Base-by-base conservation (phyloP, 495 filamentous ascomycete genomes). In the Mytilinidion resinicola region DNA sequence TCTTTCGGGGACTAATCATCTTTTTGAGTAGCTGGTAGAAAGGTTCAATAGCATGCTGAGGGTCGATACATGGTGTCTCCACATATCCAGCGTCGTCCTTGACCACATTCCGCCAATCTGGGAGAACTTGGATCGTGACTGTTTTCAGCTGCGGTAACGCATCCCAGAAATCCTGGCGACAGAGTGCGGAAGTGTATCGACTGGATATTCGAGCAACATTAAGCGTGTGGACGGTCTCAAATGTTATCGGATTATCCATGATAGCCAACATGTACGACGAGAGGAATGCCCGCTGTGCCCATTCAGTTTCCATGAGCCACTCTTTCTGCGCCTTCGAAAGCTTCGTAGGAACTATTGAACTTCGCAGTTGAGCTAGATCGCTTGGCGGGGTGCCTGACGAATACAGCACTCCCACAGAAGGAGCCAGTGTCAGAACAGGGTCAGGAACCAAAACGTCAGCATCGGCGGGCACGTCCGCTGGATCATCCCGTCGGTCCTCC, bases 271-370 rank as follows among this genome's bases (percentile, higher is more conserved):
- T 71, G 60, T 82, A 83, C 2, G 80, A 79, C 11, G 76, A 74
- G 20, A 85, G 67, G 42, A 85, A 80, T 4, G 80, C 82, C 20
- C 72, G 62, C 57, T 85, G 80, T 6, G 82, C 80, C 76, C 80
- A 80, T 30, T 79, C 73, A 15, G 77, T 78, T 62, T 84, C 79
- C 21, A 80, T 65, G 9, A 85, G 63, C 78, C 81, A 80, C 62
- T 82, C 78, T 38, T 70, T 75, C 66, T 85, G 82, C 6, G 75
- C 65, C n/a, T 70, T 69, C 2, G 75, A 77, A 4, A 83, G 70
- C 33, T 74, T 57, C 43, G 68, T 67, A 9, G 80, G 79, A 33
- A 73, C 70, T 15, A 80, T 56, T 17, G 57, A 54, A 25, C 41
- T 56, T 42, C 43, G 46, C 8, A 60, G 54, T 19, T 53, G 56